A percentile compares a stretch with the other conserved stretches of the same genome.
Evolutionary conservation across 768 basidiomycete species (phyloP).

Genomic region (Hydnum rufescens): DNA sequence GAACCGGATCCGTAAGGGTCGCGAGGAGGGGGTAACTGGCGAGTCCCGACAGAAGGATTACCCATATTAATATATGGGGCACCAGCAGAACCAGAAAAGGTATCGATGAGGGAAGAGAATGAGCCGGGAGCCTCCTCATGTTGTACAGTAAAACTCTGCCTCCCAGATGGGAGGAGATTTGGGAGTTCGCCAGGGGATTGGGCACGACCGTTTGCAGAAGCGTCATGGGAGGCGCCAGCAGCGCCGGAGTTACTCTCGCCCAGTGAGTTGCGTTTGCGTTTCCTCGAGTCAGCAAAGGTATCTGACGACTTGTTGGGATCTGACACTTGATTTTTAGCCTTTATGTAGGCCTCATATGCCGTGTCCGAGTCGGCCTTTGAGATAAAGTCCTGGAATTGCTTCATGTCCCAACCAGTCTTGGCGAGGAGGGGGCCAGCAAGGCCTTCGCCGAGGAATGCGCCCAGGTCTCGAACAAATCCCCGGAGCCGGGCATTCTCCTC

Average conservation of each 20-base stretch:
- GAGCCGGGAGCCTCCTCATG: neutral
- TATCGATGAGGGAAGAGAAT: neutral
- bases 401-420: constrained; percentile 58
- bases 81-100: neutral
- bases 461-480: constrained; percentile 52
- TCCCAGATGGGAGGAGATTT: neutral
- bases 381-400: constrained; percentile 62
- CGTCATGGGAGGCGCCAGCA: neutral
- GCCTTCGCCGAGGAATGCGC: constrained; percentile 74
- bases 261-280: neutral
- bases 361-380: constrained; percentile 84
- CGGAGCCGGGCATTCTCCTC: constrained; percentile 74
- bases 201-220: neutral
- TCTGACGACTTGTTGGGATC: neutral
- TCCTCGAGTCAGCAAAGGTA: neutral
- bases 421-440: constrained; percentile 46
- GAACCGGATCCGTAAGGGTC: no score
- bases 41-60: neutral
- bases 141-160: neutral
- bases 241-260: neutral
- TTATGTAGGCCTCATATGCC: constrained; percentile 80
- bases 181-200: constrained; percentile 1
- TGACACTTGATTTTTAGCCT: constrained; percentile 17
- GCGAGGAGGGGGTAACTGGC: neutral
- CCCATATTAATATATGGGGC: constrained; percentile 1